Percentiles rank a stretch among this genome's conserved stretches.
These are phyloP conservation scores for Plasmodium adleri DNA, from an alignment of 169 alveolate species.

Conservation along the genomic window DNA sequence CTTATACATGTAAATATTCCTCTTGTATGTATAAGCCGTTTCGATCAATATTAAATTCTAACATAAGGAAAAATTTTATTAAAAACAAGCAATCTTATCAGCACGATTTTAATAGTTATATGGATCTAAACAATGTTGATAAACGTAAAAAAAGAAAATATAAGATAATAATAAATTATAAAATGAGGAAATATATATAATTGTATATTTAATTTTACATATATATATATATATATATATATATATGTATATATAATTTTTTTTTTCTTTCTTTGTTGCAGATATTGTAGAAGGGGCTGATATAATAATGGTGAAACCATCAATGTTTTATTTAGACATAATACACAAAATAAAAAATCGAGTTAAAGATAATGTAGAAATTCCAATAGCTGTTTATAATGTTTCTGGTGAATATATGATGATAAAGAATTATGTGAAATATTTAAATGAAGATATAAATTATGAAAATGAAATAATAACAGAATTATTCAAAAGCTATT, in stretches of 20 bases:
- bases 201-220: neutral
- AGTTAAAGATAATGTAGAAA: conserved; percentile 54
- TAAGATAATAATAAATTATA: too few relatives aligned
- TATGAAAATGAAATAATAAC: conserved; percentile 88
- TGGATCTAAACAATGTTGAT: conserved; percentile 71
- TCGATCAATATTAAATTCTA: conserved; percentile 89
- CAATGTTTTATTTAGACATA: conserved; percentile 79
- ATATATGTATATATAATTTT: neutral
- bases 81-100: conserved; percentile 87
- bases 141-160: conserved; percentile 24
- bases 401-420: conserved; percentile 84
- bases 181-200: neutral
- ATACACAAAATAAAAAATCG: conserved; percentile 74
- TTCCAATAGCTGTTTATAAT: conserved; percentile 82
- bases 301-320: conserved; percentile 83
- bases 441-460: conserved; percentile 52
- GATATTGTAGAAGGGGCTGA: conserved; percentile 84
- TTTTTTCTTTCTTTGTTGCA: conserved; percentile 14
- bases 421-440: conserved; percentile 79
- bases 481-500: conserved; percentile 86
- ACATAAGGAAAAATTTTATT: conserved; percentile 77
- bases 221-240: neutral
- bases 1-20: conserved; percentile 90
- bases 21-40: conserved; percentile 91
- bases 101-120: conserved; percentile 80